These are phyloP conservation scores for Adansonia grandidieri DNA, from an alignment of 441 rosid species.

Conservation along the genomic window DNA sequence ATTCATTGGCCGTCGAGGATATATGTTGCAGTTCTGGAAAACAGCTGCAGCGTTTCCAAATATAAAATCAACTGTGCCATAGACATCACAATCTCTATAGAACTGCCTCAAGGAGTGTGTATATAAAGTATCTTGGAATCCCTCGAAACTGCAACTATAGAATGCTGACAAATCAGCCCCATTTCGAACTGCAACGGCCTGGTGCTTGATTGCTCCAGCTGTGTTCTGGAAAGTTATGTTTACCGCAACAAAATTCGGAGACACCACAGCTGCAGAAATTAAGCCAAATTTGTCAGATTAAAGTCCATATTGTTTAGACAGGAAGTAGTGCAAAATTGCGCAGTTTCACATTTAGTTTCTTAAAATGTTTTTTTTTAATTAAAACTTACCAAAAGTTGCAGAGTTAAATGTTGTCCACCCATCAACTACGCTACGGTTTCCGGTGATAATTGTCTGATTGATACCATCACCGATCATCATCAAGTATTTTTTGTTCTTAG, in stretches of 20 bases:
- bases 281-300: neutral
- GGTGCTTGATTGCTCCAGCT: slow-evolving; percentile 65
- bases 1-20: slow-evolving; percentile 54
- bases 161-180: slow-evolving; percentile 67
- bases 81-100: slow-evolving; percentile 64
- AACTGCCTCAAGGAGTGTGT: slow-evolving; percentile 62
- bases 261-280: slow-evolving; percentile 48
- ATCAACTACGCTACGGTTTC: slow-evolving; percentile 78
- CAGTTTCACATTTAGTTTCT: neutral
- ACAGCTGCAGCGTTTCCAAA: slow-evolving; percentile 72
- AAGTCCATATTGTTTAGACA: too few species aligned
- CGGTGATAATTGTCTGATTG: slow-evolving; percentile 75
- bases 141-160: slow-evolving; percentile 68
- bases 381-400: slow-evolving; percentile 74
- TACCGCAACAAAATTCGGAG: slow-evolving; percentile 56
- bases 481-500: slow-evolving; percentile 66
- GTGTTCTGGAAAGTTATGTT: slow-evolving; percentile 64
- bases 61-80: slow-evolving; percentile 69
- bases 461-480: slow-evolving; percentile 95
- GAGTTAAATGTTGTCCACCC: slow-evolving; percentile 95
- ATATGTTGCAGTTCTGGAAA: slow-evolving; percentile 58
- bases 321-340: neutral
- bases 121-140: slow-evolving; percentile 63
- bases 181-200: slow-evolving; percentile 60
- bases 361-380: neutral